These are phyloP conservation scores for Lyophyllum semitale DNA, from an alignment of 768 basidiomycete species.

Conservation along the genomic window DNA sequence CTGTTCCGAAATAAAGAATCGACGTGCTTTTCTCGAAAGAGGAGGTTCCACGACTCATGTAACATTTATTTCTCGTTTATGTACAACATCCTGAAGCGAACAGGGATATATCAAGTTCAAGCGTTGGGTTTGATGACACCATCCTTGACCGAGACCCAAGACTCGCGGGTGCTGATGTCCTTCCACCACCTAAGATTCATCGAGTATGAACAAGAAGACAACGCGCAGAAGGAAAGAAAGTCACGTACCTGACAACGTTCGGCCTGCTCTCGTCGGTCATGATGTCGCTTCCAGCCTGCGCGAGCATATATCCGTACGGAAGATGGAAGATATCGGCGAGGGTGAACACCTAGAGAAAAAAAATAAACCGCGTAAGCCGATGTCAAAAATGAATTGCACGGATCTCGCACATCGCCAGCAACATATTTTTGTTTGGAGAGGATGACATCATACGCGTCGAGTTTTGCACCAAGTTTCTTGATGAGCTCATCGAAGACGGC, in stretches of 20 bases:
- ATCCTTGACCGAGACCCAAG: conserved; percentile 25
- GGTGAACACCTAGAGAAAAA: conserved; percentile 7
- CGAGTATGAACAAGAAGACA: background rate
- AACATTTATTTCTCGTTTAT: too few species aligned
- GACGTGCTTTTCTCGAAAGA: too few species aligned
- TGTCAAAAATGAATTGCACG: background rate
- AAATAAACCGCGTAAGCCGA: background rate
- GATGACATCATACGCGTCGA: conserved; percentile 55
- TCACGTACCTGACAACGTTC: conserved; percentile 14
- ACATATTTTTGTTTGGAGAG: conserved; percentile 54
- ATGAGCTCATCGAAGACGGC: conserved; percentile 25
- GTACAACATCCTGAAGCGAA: too few species aligned
- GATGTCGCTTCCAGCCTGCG: conserved; percentile 12
- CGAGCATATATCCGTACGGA: conserved; percentile 16
- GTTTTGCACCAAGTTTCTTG: conserved; percentile 33
- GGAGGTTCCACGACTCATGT: too few species aligned
- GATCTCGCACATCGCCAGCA: conserved; percentile 51
- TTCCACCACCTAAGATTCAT: conserved; percentile 21
- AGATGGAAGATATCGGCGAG: conserved; percentile 23
- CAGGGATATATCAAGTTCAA: too few species aligned
- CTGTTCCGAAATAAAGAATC: too few species aligned
- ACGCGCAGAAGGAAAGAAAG: background rate
- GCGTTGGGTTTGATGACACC: conserved; percentile 14
- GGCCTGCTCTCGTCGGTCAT: conserved; percentile 12
- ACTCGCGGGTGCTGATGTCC: conserved; percentile 18